These are phyloP conservation scores for Phlyctochytrium bullatum DNA, from an alignment of 192 early-diverging fungal genomes.

Conservation along the genomic window DNA sequence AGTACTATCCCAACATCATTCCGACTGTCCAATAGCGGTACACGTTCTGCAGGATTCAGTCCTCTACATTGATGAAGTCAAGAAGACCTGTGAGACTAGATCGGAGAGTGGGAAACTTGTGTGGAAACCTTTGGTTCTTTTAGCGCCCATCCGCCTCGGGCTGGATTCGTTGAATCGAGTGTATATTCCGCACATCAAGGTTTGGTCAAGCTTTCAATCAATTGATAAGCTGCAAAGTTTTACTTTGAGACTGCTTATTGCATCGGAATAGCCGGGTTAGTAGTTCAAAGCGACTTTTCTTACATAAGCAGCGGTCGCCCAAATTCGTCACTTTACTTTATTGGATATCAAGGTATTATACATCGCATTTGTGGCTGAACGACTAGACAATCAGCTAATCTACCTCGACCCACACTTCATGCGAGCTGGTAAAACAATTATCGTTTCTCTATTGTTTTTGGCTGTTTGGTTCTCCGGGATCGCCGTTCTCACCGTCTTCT, in stretches of 20 bases:
- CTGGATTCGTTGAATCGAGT: conserved; percentile 84
- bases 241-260: conserved; percentile 77
- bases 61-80: conserved; percentile 71
- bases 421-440: conserved; percentile 55
- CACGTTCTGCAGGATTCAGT: conserved; percentile 82
- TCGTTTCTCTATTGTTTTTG: too few species aligned
- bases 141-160: conserved; percentile 87
- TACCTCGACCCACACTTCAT: conserved; percentile 94
- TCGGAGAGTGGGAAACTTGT: conserved; percentile 17
- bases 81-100: conserved; percentile 42
- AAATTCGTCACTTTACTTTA: conserved; percentile 93
- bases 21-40: conserved; percentile 57
- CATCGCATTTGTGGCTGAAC: not conserved
- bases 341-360: conserved; percentile 73
- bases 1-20: conserved; percentile 57
- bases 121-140: conserved; percentile 64
- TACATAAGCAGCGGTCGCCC: conserved; percentile 69
- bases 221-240: conserved; percentile 40
- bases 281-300: conserved; percentile 1
- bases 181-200: conserved; percentile 73
- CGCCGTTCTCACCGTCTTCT: too few species aligned
- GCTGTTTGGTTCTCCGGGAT: too few species aligned
- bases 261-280: conserved; percentile 88
- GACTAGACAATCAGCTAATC: conserved; percentile 67
- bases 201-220: conserved; percentile 27